These are phyloP conservation scores for Wallemia mellicola DNA, from an alignment of 1,284 basidiomycete genomes.

Conservation along the genomic window DNA sequence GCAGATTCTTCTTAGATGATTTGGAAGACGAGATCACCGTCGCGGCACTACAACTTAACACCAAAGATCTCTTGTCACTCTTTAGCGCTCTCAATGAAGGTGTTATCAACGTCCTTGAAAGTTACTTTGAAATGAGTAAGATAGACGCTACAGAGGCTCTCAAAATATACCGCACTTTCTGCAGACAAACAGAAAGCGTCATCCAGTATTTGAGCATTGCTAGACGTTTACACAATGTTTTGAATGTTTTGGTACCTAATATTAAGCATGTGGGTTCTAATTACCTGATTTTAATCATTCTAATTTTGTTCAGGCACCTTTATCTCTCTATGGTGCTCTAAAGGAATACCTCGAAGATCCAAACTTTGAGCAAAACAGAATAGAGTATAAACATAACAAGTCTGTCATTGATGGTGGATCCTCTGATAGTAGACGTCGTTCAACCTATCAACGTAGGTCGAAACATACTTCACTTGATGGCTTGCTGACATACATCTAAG, in stretches of 20 bases:
- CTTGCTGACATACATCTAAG: conserved; percentile 5
- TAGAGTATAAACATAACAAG: conserved; percentile 70
- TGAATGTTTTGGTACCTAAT: conserved; percentile 80
- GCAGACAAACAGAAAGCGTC: conserved; percentile 71
- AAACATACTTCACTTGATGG: conserved; percentile 11
- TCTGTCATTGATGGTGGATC: conserved; percentile 29
- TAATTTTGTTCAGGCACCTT: too few species aligned
- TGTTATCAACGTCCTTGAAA: conserved; percentile 76
- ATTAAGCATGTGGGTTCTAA: too few species aligned
- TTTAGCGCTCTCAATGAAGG: conserved; percentile 96
- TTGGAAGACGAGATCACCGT: conserved; percentile 71
- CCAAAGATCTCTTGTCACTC: conserved; percentile 80
- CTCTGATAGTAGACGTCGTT: conserved; percentile 9
- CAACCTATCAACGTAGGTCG: conserved; percentile 7
- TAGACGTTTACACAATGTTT: conserved; percentile 62
- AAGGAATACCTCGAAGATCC: conserved; percentile 89
- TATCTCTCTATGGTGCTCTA: conserved; percentile 65
- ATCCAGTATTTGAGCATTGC: conserved; percentile 84
- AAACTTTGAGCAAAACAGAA: conserved; percentile 76
- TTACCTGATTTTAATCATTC: too few species aligned
- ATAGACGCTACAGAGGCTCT: conserved; percentile 64
- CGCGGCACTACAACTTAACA: conserved; percentile 70
- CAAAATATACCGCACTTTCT: conserved; percentile 73
- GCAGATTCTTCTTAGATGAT: conserved; percentile 82
- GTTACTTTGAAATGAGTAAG: conserved; percentile 97